Percentiles rank a stretch among this genome's conserved stretches.
These are phyloP conservation scores for Porphyra umbilicalis DNA, from an alignment of 31 red algal genomes.

Conservation along the genomic window DNA sequence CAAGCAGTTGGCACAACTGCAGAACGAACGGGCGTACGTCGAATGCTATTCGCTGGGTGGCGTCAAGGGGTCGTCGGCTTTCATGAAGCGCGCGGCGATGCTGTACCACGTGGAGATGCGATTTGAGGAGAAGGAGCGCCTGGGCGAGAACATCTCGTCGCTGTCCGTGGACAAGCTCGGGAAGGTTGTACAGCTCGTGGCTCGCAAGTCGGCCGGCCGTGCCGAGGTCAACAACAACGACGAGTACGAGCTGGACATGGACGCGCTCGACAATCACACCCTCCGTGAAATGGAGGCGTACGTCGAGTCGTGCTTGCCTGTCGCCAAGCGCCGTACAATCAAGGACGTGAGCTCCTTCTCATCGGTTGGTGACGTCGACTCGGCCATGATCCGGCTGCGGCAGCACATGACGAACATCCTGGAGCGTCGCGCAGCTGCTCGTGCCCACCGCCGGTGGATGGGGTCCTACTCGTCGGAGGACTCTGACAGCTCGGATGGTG, in stretches of 20 bases:
- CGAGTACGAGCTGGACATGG: slow-evolving; percentile 73
- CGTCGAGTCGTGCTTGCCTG: slow-evolving; percentile 44
- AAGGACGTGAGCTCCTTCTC: not conserved
- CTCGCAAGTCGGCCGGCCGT: slow-evolving; percentile 10
- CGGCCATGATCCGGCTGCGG: not conserved
- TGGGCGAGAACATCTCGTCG: slow-evolving; percentile 27
- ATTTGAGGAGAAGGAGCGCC: slow-evolving; percentile 55
- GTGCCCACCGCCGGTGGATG: not conserved
- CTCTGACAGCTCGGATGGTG: not conserved
- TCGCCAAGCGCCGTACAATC: slow-evolving; percentile 12
- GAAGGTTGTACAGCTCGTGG: slow-evolving; percentile 49
- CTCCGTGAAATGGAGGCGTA: slow-evolving; percentile 85
- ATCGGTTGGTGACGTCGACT: not conserved
- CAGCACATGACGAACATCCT: not conserved
- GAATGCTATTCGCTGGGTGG: not conserved
- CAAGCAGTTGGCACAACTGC: not conserved
- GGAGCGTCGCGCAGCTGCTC: not conserved
- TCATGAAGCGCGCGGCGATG: slow-evolving; percentile 41
- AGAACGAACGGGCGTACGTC: not conserved
- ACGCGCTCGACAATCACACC: slow-evolving; percentile 59
- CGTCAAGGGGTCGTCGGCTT: slow-evolving; percentile 22
- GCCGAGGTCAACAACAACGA: slow-evolving; percentile 21
- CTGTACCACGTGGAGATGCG: slow-evolving; percentile 58
- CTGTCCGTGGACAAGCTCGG: slow-evolving; percentile 60
- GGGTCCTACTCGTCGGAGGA: not conserved